Conservation (phyloP, 495 filamentous ascomycete species). For the Coniosporium apollinis region DNA sequence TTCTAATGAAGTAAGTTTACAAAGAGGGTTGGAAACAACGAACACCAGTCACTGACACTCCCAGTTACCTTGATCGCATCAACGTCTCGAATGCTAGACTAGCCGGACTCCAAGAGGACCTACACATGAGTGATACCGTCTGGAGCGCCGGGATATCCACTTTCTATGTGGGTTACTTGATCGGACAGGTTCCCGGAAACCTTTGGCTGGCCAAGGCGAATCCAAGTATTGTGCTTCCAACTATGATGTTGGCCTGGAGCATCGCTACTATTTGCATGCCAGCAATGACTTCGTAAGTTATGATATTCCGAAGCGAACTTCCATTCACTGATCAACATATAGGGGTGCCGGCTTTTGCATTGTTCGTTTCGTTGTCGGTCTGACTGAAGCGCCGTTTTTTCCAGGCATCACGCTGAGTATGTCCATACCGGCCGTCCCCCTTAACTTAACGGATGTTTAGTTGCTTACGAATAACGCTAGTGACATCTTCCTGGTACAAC, state of each 20-base stretch:
- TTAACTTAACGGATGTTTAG: slow-evolving; percentile 14
- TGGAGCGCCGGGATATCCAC: slow-evolving; percentile 18
- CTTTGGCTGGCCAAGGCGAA: slow-evolving; percentile 6
- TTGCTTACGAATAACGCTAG: slow-evolving; percentile 34
- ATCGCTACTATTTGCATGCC: slow-evolving; percentile 32
- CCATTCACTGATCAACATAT: no score
- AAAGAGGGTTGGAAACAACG: no score
- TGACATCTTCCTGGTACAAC: slow-evolving; percentile 45
- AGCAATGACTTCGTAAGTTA: no score
- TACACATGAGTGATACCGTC: slow-evolving; percentile 10
- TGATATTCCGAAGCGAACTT: no score
- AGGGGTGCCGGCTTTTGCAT: slow-evolving; percentile 36
- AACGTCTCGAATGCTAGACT: slow-evolving; percentile 32
- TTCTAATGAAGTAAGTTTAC: slow-evolving; percentile 9
- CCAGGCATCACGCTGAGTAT: no score
- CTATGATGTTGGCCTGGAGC: slow-evolving; percentile 37
- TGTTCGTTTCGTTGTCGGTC: slow-evolving; percentile 30
- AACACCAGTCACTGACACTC: no score
- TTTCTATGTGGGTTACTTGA: slow-evolving; percentile 39
- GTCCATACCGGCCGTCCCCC: slow-evolving; percentile 34
- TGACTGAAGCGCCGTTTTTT: slow-evolving; percentile 30
- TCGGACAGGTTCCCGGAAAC: slow-evolving; percentile 6
- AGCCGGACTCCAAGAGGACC: slow-evolving; percentile 19
- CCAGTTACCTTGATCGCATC: slow-evolving; percentile 22
- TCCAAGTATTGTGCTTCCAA: no score